These are phyloP conservation scores for Priceomyces medius DNA, from an alignment of 805 yeast genomes.

Conservation along the genomic window DNA sequence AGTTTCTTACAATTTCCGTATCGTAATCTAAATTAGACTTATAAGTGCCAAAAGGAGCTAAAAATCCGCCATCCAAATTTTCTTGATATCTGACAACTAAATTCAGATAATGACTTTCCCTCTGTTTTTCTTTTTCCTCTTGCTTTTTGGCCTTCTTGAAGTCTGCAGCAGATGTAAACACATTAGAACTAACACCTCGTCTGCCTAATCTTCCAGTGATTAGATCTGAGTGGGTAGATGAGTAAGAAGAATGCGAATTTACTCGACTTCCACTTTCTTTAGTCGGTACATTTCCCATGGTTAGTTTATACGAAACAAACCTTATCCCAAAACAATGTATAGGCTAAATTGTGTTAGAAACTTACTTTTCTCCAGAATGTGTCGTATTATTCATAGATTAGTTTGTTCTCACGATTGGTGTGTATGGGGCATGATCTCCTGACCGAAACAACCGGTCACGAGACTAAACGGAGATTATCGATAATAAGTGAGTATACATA, in stretches of 20 bases:
- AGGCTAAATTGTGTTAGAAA: background rate
- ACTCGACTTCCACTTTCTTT: slow-evolving; percentile 38
- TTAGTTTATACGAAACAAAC: background rate
- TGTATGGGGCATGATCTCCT: too few relatives aligned
- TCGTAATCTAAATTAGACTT: slow-evolving; percentile 73
- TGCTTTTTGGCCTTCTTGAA: slow-evolving; percentile 27
- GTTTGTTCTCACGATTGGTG: slow-evolving; percentile 1
- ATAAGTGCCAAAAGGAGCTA: slow-evolving; percentile 91
- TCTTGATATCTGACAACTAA: slow-evolving; percentile 63
- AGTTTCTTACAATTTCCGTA: slow-evolving; percentile 65
- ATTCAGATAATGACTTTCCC: slow-evolving; percentile 54
- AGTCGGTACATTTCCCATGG: slow-evolving; percentile 46
- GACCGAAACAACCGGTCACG: too few relatives aligned
- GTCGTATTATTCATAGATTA: background rate
- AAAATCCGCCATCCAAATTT: slow-evolving; percentile 88
- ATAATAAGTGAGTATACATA: too few relatives aligned
- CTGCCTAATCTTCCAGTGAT: slow-evolving; percentile 11
- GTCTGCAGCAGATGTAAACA: slow-evolving; percentile 15
- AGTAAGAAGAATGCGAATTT: slow-evolving; percentile 19
- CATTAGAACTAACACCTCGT: slow-evolving; percentile 20
- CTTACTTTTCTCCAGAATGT: background rate
- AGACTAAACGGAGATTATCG: too few relatives aligned
- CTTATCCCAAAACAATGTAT: background rate
- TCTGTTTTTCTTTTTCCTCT: slow-evolving; percentile 54
- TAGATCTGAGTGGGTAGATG: slow-evolving; percentile 10